A percentile compares a stretch with the other conserved stretches of the same genome.
These are phyloP conservation scores for Zymoseptoria tritici DNA, from an alignment of 2,329 filamentous ascomycete genomes.

Conservation along the genomic window DNA sequence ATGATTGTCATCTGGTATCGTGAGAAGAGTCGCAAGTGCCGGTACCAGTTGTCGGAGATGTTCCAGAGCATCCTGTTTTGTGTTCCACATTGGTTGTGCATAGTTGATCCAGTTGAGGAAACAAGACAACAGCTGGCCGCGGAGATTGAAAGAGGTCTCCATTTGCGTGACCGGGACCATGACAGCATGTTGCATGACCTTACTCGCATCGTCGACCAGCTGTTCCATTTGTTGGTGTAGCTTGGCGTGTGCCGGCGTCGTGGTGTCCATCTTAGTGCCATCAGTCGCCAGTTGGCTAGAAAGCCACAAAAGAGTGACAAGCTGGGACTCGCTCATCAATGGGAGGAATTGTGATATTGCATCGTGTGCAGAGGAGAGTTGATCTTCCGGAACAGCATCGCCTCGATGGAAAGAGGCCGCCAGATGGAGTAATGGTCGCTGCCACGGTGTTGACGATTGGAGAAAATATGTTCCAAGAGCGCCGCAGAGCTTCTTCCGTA, in stretches of 20 bases:
- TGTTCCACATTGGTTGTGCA: slow-evolving; percentile 56
- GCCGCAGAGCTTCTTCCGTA: slow-evolving; percentile 68
- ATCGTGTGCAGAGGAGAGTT: slow-evolving; percentile 36
- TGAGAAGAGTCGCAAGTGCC: slow-evolving; percentile 54
- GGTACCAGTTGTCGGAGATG: slow-evolving; percentile 55
- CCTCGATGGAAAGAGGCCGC: slow-evolving; percentile 22
- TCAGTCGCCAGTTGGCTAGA: slow-evolving; percentile 57
- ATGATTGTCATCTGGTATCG: slow-evolving; percentile 51
- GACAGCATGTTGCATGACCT: slow-evolving; percentile 33
- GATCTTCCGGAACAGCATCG: slow-evolving; percentile 14
- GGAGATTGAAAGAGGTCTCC: slow-evolving; percentile 5
- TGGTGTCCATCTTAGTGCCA: slow-evolving; percentile 55
- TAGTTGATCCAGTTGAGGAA: slow-evolving; percentile 62
- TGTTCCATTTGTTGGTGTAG: slow-evolving; percentile 39
- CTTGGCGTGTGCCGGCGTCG: slow-evolving; percentile 12
- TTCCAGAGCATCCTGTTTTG: slow-evolving; percentile 50
- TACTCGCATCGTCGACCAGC: slow-evolving; percentile 46
- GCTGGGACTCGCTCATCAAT: slow-evolving; percentile 43
- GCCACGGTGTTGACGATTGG: slow-evolving; percentile 61
- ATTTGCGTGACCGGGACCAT: slow-evolving; percentile 1
- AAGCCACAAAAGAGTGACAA: slow-evolving; percentile 59
- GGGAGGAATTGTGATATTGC: slow-evolving; percentile 40
- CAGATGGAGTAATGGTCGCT: slow-evolving; percentile 46
- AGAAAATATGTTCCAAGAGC: slow-evolving; percentile 69
- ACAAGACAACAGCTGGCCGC: slow-evolving; percentile 27